Conservation (phyloP, 371 early-diverging fungal species). For the Mucor circinelloides region DNA sequence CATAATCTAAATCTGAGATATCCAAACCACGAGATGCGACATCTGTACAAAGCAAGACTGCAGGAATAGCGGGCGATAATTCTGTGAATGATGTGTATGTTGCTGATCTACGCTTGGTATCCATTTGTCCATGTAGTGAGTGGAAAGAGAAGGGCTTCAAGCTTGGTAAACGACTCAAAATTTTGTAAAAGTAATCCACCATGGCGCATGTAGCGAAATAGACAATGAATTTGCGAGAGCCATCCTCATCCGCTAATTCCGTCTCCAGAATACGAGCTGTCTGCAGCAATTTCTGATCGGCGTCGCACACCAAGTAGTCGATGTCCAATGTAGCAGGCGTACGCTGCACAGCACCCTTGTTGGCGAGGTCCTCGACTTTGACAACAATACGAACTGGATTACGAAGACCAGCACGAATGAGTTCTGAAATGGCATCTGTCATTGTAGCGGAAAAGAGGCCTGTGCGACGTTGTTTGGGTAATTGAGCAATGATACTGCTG, state of each 20-base stretch:
- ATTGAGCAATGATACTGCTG: slow-evolving; percentile 72
- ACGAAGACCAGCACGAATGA: slow-evolving; percentile 88
- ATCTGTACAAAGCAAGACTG: slow-evolving; percentile 94
- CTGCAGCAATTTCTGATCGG: slow-evolving; percentile 81
- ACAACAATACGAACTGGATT: slow-evolving; percentile 90
- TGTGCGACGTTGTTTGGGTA: slow-evolving; percentile 95
- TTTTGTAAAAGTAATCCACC: slow-evolving; percentile 91
- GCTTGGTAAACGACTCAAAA: slow-evolving; percentile 45
- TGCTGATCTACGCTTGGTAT: slow-evolving; percentile 76
- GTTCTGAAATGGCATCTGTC: slow-evolving; percentile 86
- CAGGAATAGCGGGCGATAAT: slow-evolving; percentile 63
- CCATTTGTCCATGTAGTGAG: slow-evolving; percentile 94
- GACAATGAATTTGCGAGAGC: slow-evolving; percentile 84
- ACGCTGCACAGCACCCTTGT: slow-evolving; percentile 57
- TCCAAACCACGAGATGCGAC: slow-evolving; percentile 98
- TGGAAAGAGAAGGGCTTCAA: slow-evolving; percentile 63
- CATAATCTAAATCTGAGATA: slow-evolving; percentile 95
- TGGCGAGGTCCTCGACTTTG: slow-evolving; percentile 73
- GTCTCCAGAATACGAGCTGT: slow-evolving; percentile 60
- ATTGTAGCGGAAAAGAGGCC: slow-evolving; percentile 99
- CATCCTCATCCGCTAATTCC: slow-evolving; percentile 31
- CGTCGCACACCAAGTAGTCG: slow-evolving; percentile 73
- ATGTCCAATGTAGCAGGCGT: slow-evolving; percentile 77
- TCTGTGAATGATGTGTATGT: slow-evolving; percentile 66
- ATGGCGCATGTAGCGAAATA: slow-evolving; percentile 94